Percentiles rank a stretch among this genome's conserved stretches.
These are phyloP conservation scores for Rhodotorula sp. DNA, from an alignment of 1,284 basidiomycete genomes.

Conservation along the genomic window DNA sequence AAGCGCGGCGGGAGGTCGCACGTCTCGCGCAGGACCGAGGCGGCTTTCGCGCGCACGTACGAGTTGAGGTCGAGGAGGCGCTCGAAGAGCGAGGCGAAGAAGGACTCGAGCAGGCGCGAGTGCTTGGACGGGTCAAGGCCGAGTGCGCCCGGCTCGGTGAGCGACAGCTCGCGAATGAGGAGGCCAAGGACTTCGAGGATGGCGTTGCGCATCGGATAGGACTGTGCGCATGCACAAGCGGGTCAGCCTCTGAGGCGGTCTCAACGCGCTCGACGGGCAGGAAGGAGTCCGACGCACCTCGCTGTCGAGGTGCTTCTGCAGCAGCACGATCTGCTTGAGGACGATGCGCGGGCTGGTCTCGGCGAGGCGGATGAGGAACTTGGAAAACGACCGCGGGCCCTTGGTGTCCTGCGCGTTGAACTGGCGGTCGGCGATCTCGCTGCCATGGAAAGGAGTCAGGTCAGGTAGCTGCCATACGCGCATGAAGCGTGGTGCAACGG, in stretches of 20 bases:
- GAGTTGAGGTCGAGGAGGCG: conserved; percentile 85
- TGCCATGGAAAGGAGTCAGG: conserved; percentile 22
- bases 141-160: conserved; percentile 28
- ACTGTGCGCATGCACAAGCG: conserved; percentile 55
- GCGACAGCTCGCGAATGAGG: conserved; percentile 74
- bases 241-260: too few relatives aligned
- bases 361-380: conserved; percentile 78
- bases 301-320: conserved; percentile 84
- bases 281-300: conserved; percentile 62
- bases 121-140: conserved; percentile 60
- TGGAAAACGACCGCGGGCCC: conserved; percentile 79
- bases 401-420: conserved; percentile 85
- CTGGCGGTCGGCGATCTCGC: conserved; percentile 74
- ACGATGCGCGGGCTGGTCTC: conserved; percentile 83
- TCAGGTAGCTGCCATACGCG: background rate
- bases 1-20: conserved; percentile 74
- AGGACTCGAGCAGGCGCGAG: conserved; percentile 77
- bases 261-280: too few relatives aligned
- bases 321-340: conserved; percentile 83
- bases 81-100: conserved; percentile 82
- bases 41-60: conserved; percentile 87
- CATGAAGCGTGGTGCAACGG: too few relatives aligned
- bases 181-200: conserved; percentile 81
- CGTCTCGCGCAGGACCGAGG: conserved; percentile 70
- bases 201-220: conserved; percentile 93